Base-by-base conservation (phyloP, 2,329 filamentous ascomycete genomes). In the Colletotrichum sp. region DNA sequence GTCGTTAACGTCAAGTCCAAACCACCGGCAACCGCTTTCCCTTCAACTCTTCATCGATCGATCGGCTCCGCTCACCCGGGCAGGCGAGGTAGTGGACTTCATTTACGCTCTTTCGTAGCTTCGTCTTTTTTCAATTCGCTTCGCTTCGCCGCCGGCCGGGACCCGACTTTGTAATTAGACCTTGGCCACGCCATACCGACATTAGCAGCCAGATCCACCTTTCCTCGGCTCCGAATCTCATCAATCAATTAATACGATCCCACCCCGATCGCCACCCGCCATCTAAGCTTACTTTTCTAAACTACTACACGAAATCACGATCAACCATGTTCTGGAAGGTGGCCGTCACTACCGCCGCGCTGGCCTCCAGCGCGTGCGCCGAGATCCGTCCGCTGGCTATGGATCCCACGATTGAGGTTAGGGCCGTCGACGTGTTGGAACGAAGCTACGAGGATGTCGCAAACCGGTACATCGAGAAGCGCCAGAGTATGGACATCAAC, bases 351-450 rank as follows among this genome's bases (percentile, higher is more conserved):
- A 69, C 72, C 22, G 72, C 75, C 59, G 72, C 70, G 65, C 57
- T 77, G 65, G 72, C 75, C 68, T 72, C 72, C 59, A 72, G 44
- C 22, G 75, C 72, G n/a, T 66, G 66, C 70, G 77, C 77, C 64
- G 75, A 78, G 59, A 78, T 75, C 57, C 48, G 75, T 52, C 44
- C 72, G 48, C 48, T 72, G 28, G 36, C 75, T 34, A 70, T 77
- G 70, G 83, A 84, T 71, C 77, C 79, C 36, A 79, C 81, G 59
- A 80, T 85, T 78, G 80, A 82, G 59, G 79, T 81, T 30, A 75
- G 81, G 18, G 72, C 77, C 18, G 72, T 79, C 22, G 77, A 77
- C 36, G 75, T 78, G 18, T 34, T 78, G 48, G 67, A 78, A 52
- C 72, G 72, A 44, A 71, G 32, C 57, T 77, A 77, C 75, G 65